phyloP scores from a whole-genome alignment of 306 rosid species.

The Vigna angularis region DNA sequence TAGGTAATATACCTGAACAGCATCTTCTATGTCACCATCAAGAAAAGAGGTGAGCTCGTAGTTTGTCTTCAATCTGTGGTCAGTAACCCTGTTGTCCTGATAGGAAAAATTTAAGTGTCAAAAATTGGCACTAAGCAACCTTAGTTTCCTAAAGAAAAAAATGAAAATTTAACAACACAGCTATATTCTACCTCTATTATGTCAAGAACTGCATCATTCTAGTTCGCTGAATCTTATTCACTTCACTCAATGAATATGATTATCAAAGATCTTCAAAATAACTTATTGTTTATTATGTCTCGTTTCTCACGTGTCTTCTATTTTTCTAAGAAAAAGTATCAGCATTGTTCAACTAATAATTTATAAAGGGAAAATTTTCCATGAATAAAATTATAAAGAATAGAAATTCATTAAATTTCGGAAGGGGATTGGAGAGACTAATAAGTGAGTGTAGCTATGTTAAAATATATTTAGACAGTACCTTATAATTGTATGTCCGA shows the following conservation, averaged over 20 bases:
- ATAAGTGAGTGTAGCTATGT: background rate
- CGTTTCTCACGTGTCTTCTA: constrained; percentile 22
- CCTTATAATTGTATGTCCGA: constrained; percentile 92
- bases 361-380: constrained; percentile 1
- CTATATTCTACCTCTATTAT: constrained; percentile 23
- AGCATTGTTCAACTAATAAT: constrained; percentile 24
- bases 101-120: constrained; percentile 16
- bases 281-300: background rate
- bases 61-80: constrained; percentile 89
- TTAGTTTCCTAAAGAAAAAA: constrained; percentile 23
- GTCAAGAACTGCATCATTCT: constrained; percentile 30
- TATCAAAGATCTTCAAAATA: background rate
- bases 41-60: constrained; percentile 92
- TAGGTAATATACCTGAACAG: constrained; percentile 80
- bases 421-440: constrained; percentile 24
- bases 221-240: constrained; percentile 16
- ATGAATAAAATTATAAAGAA: constrained; percentile 26
- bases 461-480: constrained; percentile 46
- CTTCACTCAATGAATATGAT: constrained; percentile 20
- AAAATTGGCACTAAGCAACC: constrained; percentile 37
- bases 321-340: constrained; percentile 10
- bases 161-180: background rate
- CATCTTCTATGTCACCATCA: constrained; percentile 76
- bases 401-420: constrained; percentile 22
- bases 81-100: constrained; percentile 96